Percentiles rank a stretch among this genome's conserved stretches.
Conservation (phyloP, 495 filamentous ascomycete genomes). For the Penicillium longicatenatum region DNA sequence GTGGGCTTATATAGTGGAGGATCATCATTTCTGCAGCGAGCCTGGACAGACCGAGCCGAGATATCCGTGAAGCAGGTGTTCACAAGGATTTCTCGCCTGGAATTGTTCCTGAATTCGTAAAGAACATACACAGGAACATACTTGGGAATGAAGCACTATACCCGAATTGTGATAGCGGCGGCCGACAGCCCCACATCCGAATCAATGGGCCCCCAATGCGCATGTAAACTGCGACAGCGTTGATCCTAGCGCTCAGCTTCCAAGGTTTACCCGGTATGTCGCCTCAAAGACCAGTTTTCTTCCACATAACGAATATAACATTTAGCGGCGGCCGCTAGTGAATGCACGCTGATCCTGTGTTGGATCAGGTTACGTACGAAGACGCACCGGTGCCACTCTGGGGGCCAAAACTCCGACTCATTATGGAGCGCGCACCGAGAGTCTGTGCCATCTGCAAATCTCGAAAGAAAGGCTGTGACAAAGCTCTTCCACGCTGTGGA, state of each 20-base stretch:
- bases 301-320: neutral
- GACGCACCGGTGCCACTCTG: neutral
- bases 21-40: too few relatives aligned
- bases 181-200: neutral
- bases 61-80: too few relatives aligned
- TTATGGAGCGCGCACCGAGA: constrained; percentile 5
- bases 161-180: constrained; percentile 1
- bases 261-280: too few relatives aligned
- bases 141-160: neutral
- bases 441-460: constrained; percentile 33
- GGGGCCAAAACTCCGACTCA: neutral
- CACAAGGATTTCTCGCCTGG: too few relatives aligned
- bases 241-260: neutral
- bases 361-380: neutral
- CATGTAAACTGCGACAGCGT: neutral
- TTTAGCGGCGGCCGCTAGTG: neutral
- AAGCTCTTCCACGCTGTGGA: constrained; percentile 36
- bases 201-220: neutral
- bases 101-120: too few relatives aligned
- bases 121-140: too few relatives aligned
- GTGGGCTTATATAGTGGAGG: too few relatives aligned
- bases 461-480: constrained; percentile 42
- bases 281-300: too few relatives aligned
- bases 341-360: neutral
- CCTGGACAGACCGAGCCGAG: too few relatives aligned